Evolutionary conservation across 176 grass and related monocot species (phyloP).

Genomic region (Ampelocalamus luodianensis): DNA sequence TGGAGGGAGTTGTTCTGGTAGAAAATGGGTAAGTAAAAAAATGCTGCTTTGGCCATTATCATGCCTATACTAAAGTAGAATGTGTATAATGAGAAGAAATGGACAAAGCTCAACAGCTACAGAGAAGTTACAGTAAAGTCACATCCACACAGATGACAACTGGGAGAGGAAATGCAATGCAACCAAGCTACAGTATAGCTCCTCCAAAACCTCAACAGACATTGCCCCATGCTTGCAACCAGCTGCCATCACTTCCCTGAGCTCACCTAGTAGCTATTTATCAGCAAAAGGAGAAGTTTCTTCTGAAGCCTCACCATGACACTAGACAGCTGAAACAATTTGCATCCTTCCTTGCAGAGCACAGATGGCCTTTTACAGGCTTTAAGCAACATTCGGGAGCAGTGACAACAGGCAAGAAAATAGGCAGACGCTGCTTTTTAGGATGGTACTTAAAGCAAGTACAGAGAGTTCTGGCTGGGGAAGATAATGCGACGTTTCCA

Average conservation of each 20-base stretch:
- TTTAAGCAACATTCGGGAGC: constrained; percentile 34
- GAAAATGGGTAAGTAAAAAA: not conserved
- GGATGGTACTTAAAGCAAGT: constrained; percentile 22
- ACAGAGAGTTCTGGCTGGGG: not conserved
- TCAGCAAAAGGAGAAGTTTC: not conserved
- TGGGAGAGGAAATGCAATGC: not conserved
- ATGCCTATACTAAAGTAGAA: not conserved
- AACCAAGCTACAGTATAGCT: not conserved
- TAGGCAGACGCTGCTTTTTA: constrained; percentile 30
- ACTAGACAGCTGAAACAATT: not conserved
- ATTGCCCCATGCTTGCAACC: not conserved
- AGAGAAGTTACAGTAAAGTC: not conserved
- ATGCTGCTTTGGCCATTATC: not conserved
- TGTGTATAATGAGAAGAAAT: not conserved
- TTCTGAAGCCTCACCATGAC: not conserved
- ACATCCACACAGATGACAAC: not conserved
- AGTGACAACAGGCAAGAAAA: constrained; percentile 21
- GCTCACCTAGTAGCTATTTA: not conserved
- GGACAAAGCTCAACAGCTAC: not conserved
- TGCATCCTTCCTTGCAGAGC: constrained; percentile 16
- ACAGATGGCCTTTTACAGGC: constrained; percentile 13
- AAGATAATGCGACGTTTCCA: constrained; percentile 5
- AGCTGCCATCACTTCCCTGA: not conserved
- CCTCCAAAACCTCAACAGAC: not conserved
- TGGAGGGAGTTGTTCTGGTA: not conserved